Evolutionary conservation across 352 stramenopile species (phyloP), one percentile per base, ranked within the genome.

Genomic region (Phytophthora idaei): DNA sequence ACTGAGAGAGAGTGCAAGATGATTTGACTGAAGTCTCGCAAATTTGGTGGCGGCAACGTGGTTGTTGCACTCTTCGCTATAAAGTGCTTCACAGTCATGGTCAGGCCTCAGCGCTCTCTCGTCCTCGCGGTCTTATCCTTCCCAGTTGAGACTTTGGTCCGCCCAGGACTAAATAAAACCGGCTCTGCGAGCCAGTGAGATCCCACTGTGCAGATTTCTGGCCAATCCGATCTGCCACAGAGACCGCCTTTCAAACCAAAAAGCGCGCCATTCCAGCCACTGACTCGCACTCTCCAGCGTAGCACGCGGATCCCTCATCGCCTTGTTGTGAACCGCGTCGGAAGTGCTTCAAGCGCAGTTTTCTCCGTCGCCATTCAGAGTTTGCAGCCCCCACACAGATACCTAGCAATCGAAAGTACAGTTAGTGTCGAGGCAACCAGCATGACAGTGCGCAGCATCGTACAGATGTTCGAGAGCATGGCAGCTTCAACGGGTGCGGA

Each of bases 371-470:
- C 39, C 67, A 74, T 70, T 74, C 48, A 69, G 45, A 57, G 48
- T 49, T 69, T 52, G 27, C 36, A 57, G 31, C n/a, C 27, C 9
- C 15, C 15, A 60, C 3, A 46, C 21, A 61, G 47, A 61, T 48
- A 56, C 29, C 31, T 29, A 57, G 53, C 34, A 5, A n/a, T 9
- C 15, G 34, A 49, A 41, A 69, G 37, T 42, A 54, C 59, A 67
- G 31, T 44, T 58, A 29, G 17, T 27, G 34, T 32, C 44, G 39
- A 53, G 27, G 28, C 29, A 55, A 21, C 5, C 32, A 68, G 57
- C 53, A 78, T 78, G 71, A 78, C 60, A 63, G 71, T 78, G 48
- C 66, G 61, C 57, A 72, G 56, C 54, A 75, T 78, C 53, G 66
- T 78, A 17, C 34, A 69, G 53, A 72, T 75, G 71, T 78, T 78